Evolutionary conservation across 768 basidiomycete genomes (phyloP), one percentile per base, ranked within the genome.

Genomic region (Lactarius vividus): DNA sequence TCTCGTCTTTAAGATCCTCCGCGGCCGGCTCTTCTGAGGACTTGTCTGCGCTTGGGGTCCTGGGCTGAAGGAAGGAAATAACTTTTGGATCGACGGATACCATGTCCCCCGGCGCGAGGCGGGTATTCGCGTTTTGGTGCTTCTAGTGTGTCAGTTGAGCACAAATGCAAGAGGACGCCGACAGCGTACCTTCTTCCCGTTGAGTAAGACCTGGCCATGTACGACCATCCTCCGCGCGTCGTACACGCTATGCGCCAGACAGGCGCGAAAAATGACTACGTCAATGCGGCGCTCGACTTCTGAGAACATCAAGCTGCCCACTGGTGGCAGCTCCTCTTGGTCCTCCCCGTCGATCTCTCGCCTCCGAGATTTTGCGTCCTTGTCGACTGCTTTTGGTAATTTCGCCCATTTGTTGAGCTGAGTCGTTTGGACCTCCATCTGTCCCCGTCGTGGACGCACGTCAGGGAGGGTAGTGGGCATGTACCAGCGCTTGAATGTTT

Each of bases 201-300:
- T 98, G 39, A 99, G 80, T 73, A 85, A 77, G 33, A 99, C 94
- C 67, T 90, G 82, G 0, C 96, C 94, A 65, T 94, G 91, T 23
- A 95, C 81, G 70, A 98, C 89, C 71, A 98, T 77, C 67, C 89
- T 79, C 71, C 94, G 81, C 4, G 97, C 97, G 71, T 94, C 89
- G 75, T 95, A 97, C 56, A 96, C 89, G 73, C 91, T 94, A 67
- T 86, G 84, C 33, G 88, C 89, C 70, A 98, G 88, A 74, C 96
- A 96, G 63, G 85, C 85, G 57, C 96, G 81, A 78, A 98, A 98
- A 58, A 98, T 78, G 74, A 98, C 85, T 54, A 94, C 88, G 73
- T 99, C 97, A 75, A 99, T 84, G 75, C 97, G 76, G 74, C 95
- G 83, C 81, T 99, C 97, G n/a, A 98, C 83, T 76, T 98, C 94